Evolutionary conservation across 1,284 basidiomycete species (phyloP).

Genomic region (Amylostereum chailletii): DNA sequence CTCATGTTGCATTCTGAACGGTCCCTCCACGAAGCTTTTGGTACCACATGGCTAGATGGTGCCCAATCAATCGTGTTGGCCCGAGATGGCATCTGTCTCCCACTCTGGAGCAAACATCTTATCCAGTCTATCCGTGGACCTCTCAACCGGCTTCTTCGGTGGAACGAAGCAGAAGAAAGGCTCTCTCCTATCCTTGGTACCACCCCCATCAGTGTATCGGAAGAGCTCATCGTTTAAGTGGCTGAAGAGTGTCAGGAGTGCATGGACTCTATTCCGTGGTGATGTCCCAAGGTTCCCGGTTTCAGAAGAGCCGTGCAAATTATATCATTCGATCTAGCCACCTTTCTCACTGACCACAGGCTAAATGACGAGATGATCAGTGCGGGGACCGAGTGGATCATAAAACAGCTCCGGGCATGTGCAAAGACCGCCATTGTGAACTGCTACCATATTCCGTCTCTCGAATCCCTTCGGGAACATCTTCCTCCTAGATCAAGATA

Average conservation of each 20-base stretch:
- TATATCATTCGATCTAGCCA: neutral
- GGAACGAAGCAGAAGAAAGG: neutral
- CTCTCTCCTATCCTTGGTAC: neutral
- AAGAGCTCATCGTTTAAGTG: no score
- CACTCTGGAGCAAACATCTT: neutral
- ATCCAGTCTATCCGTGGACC: neutral
- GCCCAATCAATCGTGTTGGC: neutral
- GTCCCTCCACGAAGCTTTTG: no score
- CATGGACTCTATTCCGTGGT: neutral
- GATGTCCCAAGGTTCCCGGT: neutral
- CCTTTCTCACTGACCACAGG: constrained; percentile 2
- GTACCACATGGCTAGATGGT: neutral
- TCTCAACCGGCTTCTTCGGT: neutral
- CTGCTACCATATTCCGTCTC: neutral
- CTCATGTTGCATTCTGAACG: no score
- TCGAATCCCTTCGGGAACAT: neutral
- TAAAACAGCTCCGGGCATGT: neutral
- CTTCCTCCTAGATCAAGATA: neutral
- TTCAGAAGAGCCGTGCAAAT: neutral
- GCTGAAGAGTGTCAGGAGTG: neutral
- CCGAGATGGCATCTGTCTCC: neutral
- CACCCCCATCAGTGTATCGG: neutral
- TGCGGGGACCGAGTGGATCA: neutral
- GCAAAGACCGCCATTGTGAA: neutral
- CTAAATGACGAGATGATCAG: constrained; percentile 6